Evolutionary conservation across 306 rosid species (phyloP), one percentile per base, ranked within the genome.

Genomic region (Prunus fruticosa): DNA sequence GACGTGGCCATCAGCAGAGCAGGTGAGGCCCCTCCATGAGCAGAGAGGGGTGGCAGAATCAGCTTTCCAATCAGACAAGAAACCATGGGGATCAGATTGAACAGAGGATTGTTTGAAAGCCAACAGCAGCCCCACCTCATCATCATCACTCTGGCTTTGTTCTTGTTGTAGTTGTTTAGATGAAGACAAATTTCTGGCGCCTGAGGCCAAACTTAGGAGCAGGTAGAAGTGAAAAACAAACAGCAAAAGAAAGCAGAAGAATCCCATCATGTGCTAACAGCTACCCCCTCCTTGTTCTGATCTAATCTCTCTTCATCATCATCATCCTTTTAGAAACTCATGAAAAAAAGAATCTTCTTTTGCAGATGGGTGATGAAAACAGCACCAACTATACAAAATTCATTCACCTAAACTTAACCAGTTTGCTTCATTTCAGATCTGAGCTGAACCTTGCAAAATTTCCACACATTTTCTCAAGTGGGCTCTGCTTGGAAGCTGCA

Each of bases 11-110:
- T 54, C 74, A 2, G 25, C 2, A 4, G 93, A 91, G 81, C 96
- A 91, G 7, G 79, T 62, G n/a, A 91, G 73, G 11, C 83, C 96
- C 12, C 30, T 34, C 96, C 96, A 91, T 0, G 67, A 49, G 71
- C 96, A 89, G 1, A 81, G 78, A 0, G 84, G 62, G 0, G 84
- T 25, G 6, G 87, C 22, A 45, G 69, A 34, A 16, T 69, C 47
- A 45, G 38, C 11, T 53, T 76, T 71, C 91, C 96, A 91, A 63
- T 71, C 78, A 3, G 88, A 61, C 11, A 91, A 88, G 11, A 84
- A 71, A 49, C 77, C 88, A 12, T 64, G 27, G 2, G 93, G 91
- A 65, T 91, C 96, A 57, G 88, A 84, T 53, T 76, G 57, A n/a
- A 89, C 80, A 53, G 86, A 75, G 3, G 63, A 79, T 11, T 67